Base-by-base conservation (phyloP, 2,329 filamentous ascomycete species). In the Arthrobotrys pseudoclavata region DNA sequence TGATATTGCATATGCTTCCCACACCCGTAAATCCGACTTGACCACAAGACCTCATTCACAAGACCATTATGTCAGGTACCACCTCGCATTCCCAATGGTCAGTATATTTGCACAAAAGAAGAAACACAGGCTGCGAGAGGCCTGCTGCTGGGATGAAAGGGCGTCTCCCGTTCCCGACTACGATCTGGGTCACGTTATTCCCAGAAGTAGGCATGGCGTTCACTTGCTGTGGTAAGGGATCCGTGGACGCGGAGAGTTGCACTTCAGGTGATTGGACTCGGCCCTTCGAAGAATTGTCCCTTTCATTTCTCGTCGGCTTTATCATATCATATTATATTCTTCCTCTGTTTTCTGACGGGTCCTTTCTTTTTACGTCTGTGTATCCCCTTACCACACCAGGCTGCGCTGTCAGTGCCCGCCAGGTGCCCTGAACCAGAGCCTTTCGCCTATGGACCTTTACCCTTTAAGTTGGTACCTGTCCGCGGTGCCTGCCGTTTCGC, bases 31-130 rank as follows among this genome's bases (percentile, higher is more conserved):
- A 71, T 77, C 53, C 67, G 66, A 71, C 50, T 71, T 70, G 74
- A 71, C 67, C 74, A 77, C 74, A 77, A 77, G 74, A 77, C 67
- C 62, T 70, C 61, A 77, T 77, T 68, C 67, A 77, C 74, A 77
- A 77, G 74, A 77, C 74, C 67, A 63, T 68, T 77, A 71, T 71
- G 67, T 77, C 67, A 71, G 74, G 67, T 77, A 71, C 67, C 67
- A 63, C 62, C 67, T 77, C 63, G 53, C 70, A 40, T 67, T 68
- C 29, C 64, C 60, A 67, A 71, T 77, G 74, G 74, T 71, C 53
- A 77, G 67, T 71, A 77, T 55, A 45, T 61, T 34, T 26, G 37
- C 45, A 61, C 52, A 60, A 60, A 67, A 47, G 15, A 26, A 70
- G 64, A 63, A 24, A 57, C 29, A 42, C 45, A 71, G 55, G 26